Evolutionary conservation across 306 rosid genomes (phyloP), one percentile per base, ranked within the genome.

Genomic region (Canavalia gladiata): DNA sequence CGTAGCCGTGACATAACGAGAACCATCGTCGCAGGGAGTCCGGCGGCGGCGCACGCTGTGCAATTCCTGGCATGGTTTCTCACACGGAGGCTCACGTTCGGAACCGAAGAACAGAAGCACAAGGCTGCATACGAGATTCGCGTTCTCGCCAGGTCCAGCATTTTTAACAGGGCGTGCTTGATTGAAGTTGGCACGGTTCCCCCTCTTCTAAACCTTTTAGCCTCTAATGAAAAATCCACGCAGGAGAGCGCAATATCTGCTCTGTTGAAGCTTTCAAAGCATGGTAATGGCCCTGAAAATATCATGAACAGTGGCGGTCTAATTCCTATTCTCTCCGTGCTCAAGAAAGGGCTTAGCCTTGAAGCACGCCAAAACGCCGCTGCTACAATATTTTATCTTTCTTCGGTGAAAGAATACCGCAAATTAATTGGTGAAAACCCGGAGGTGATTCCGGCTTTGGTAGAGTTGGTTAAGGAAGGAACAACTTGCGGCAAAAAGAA

Each of bases 91-190:
- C 90, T 95, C 8, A 85, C 82, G 50, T 92, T 90, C 12, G 97
- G 98, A 39, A 83, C 89, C 1, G 37, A 6, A 1, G 64, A 75
- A 3, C 83, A 87, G 89, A 89, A 85, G 35, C 87, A 82, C 78
- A 95, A 87, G 55, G 97, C 95, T 2, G 97, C 97, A 0, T 86
- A 90, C 10, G 98, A 95, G 55, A 86, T 91, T 79, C 97, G 97
- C 3, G 18, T 90, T 62, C 90, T 92, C 0, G 81, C 91, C 0
- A 90, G 95, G 68, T 88, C 92, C 6, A 95, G 83, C 80, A 75
- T 90, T 58, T 91, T 90, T 87, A 92, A 91, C 11, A 81, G 97
- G 34, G 74, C 88, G 9, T 90, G 97, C 65, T 85, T 95, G 84
- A 73, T 91, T 39, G 80, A 90, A 80, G 89, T 90, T 0, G 92